Base-by-base conservation (phyloP, 495 filamentous ascomycete species). In the Lindgomyces ingoldianus region DNA sequence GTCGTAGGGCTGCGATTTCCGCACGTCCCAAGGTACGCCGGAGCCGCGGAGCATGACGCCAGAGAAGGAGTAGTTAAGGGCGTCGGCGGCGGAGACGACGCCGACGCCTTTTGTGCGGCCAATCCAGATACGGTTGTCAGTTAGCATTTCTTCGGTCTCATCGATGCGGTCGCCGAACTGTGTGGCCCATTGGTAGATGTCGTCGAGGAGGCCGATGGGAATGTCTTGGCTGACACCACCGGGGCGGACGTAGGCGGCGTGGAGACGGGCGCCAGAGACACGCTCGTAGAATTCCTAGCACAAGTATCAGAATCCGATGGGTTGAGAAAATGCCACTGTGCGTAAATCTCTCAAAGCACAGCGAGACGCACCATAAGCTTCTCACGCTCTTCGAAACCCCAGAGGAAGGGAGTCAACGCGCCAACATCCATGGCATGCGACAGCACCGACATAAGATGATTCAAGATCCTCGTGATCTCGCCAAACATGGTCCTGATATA, bases 351-450 rank as follows among this genome's bases (percentile, higher is more conserved):
- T 11, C 22, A 18, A 1, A 26, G 18, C 6, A n/a, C n/a, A 6
- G 33, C 10, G 4, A 42, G 21, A 45, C 73, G 16, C 62, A 78
- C 93, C 95, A 99, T 99, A 46, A 99, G 80, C 83, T 99, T 99
- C 80, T 99, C 95, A 82, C 95, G 88, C 78, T 99, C 95, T 80
- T 99, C 95, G 76, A 99, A 99, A 22, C 95, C 95, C 95, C 95
- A 99, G 79, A 99, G 77, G 83, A 99, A 99, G 60, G 95, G 95
- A 55, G 95, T 99, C 70, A 99, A 77, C 56, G 95, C 95, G 74
- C 95, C 95, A 74, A 99, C 95, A 77, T 99, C 94, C 95, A 99
- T 99, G 75, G 95, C 95, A 81, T 99, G 95, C 36, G 91, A 95
- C 48, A 99, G 82, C 49, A 99, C 85, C 51, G 91, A 94, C 95